Base-by-base conservation (phyloP, 2,329 filamentous ascomycete species). In the Ophiocordyceps sinensis region DNA sequence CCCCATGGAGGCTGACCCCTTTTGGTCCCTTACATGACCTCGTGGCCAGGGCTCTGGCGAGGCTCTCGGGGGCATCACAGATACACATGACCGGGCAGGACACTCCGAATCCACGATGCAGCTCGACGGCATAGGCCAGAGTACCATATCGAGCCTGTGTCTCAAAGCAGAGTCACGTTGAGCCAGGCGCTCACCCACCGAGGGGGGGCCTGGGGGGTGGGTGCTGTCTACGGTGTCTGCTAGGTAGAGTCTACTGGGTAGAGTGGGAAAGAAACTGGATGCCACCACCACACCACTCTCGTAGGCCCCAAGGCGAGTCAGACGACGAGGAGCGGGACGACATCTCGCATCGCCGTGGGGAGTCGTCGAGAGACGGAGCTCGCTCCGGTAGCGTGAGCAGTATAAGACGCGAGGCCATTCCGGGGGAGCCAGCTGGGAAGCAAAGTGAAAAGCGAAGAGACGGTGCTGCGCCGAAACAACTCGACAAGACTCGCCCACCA, bases 151-250 rank as follows among this genome's bases (percentile, higher is more conserved):
- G 44, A 53, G 45, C 45, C 49, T 62, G 47, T 62, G 59, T 62
- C 59, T 62, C 52, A 52, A 48, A 51, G 42, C 45, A 47, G 43
- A 59, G 59, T 62, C 59, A 62, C 59, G 59, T 52, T 61, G 49
- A 52, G 48, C 46, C 45, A 48, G 47, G 47, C 43, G 43, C 46
- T 46, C 53, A 49, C 19, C 19, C 19, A 19, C 19, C 19, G 19
- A 4, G 3, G 19, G 19, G 19, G 3, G 19, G 19, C 19, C 19
- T 19, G 19, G 19, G 21, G 21, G 38, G 38, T 31, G 38, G 38
- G 19, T 17, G 31, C n/a, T 39, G 38, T 34, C 30, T n/a, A n/a
- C n/a, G n/a, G n/a, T n/a, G n/a, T n/a, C n/a, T n/a, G n/a, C n/a
- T n/a, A n/a, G n/a, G n/a, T n/a, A n/a, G n/a, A n/a, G n/a, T n/a